phyloP scores from a whole-genome alignment of 1,284 basidiomycete species.

The Ustilago cynodontis region DNA sequence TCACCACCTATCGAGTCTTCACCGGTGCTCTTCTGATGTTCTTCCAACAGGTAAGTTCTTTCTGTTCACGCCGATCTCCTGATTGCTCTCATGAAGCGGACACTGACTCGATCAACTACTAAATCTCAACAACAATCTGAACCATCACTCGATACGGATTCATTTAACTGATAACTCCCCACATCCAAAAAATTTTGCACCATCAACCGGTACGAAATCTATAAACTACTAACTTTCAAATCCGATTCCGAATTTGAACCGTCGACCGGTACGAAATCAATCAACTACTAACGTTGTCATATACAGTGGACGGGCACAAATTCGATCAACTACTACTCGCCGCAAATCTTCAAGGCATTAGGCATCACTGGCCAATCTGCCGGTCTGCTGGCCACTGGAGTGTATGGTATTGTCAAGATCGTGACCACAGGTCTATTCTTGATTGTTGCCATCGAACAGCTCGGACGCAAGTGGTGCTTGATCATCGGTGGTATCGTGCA shows the following conservation, averaged over 20 bases:
- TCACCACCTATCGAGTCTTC: constrained; percentile 68
- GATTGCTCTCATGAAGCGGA: too few species aligned
- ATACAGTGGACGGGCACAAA: constrained; percentile 53
- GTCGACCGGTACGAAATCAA: too few species aligned
- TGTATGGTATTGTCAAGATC: constrained; percentile 54
- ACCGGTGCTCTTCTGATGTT: constrained; percentile 58
- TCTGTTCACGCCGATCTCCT: too few species aligned
- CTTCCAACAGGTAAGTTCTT: constrained; percentile 33
- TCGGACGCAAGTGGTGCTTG: constrained; percentile 51
- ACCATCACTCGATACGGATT: too few species aligned
- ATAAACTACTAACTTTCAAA: too few species aligned
- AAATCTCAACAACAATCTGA: too few species aligned
- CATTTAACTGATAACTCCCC: too few species aligned
- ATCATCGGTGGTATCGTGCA: constrained; percentile 50
- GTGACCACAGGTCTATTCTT: constrained; percentile 44
- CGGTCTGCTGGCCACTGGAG: constrained; percentile 51
- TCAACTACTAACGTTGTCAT: too few species aligned
- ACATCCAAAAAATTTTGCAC: not conserved
- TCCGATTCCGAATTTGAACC: too few species aligned
- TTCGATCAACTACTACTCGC: constrained; percentile 53
- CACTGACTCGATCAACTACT: too few species aligned
- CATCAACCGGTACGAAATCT: too few species aligned
- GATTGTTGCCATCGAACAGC: constrained; percentile 48
- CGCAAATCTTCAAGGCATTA: constrained; percentile 60
- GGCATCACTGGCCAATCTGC: constrained; percentile 56